These are phyloP conservation scores for Parascedosporium putredinis DNA, from an alignment of 2,329 filamentous ascomycete genomes.

Conservation along the genomic window DNA sequence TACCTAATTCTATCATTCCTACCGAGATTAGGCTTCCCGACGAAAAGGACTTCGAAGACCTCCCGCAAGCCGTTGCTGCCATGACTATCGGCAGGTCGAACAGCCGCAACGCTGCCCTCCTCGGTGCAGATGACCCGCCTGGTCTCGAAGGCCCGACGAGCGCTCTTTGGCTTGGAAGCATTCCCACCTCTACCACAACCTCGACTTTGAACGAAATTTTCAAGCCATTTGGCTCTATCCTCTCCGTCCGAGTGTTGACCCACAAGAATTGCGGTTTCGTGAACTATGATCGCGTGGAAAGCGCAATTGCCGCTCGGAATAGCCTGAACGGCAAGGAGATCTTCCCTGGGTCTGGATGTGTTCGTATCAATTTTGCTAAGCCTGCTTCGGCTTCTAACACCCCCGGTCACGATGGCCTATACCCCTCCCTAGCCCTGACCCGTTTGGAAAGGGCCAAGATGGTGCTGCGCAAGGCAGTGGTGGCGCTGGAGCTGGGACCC, in stretches of 20 bases:
- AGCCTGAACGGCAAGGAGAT: slow-evolving; percentile 95
- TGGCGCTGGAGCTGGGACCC: slow-evolving; percentile 25
- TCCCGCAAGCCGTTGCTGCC: slow-evolving; percentile 72
- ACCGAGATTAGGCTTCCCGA: slow-evolving; percentile 66
- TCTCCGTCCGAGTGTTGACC: slow-evolving; percentile 85
- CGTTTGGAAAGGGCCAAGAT: slow-evolving; percentile 53
- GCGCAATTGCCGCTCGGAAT: slow-evolving; percentile 78
- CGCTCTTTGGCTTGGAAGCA: slow-evolving; percentile 93
- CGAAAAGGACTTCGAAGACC: slow-evolving; percentile 67
- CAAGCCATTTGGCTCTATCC: slow-evolving; percentile 79
- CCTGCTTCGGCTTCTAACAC: slow-evolving; percentile 84
- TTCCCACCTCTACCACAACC: slow-evolving; percentile 91
- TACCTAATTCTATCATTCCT: slow-evolving; percentile 66
- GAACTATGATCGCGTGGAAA: slow-evolving; percentile 88
- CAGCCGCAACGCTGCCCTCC: slow-evolving; percentile 55
- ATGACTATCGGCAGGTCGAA: slow-evolving; percentile 62
- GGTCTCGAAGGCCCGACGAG: slow-evolving; percentile 82
- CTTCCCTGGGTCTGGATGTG: slow-evolving; percentile 89
- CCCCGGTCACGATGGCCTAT: slow-evolving; percentile 77
- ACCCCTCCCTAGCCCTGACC: slow-evolving; percentile 89
- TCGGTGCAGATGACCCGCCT: slow-evolving; percentile 60
- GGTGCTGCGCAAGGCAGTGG: slow-evolving; percentile 22
- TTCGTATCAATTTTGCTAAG: slow-evolving; percentile 95
- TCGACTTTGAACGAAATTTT: slow-evolving; percentile 94
- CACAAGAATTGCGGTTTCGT: slow-evolving; percentile 99